These are phyloP conservation scores for Picea sitchensis DNA, from an alignment of 75 land plant genomes.

Conservation along the genomic window DNA sequence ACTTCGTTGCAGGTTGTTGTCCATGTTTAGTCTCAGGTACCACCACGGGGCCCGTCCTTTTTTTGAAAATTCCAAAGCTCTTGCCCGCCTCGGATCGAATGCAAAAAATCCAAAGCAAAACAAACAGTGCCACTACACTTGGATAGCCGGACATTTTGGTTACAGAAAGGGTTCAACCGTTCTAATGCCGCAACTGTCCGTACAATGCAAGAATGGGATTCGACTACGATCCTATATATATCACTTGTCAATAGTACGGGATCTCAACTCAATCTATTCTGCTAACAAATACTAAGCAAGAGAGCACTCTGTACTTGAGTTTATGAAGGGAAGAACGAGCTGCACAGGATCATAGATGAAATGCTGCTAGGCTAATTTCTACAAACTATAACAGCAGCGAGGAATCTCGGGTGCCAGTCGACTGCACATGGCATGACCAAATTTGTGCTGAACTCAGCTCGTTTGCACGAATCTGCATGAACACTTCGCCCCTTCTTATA, in stretches of 20 bases:
- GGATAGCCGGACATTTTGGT: background rate
- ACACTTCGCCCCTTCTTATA: too few species aligned
- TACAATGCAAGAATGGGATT: background rate
- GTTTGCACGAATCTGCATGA: too few species aligned
- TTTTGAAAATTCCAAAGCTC: background rate
- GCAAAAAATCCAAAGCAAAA: background rate
- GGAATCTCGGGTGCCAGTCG: too few species aligned
- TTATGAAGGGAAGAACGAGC: too few species aligned
- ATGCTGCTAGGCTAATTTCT: too few species aligned
- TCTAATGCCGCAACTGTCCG: background rate
- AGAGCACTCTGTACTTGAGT: background rate
- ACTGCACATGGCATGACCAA: too few species aligned
- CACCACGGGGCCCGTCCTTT: background rate
- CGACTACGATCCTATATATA: background rate
- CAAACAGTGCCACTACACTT: background rate
- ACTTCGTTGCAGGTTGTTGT: background rate
- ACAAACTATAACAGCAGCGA: too few species aligned
- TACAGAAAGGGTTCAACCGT: too few species aligned
- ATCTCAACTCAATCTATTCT: background rate
- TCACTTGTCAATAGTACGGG: too few species aligned
- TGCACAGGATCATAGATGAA: too few species aligned
- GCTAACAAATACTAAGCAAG: background rate
- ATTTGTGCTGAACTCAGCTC: too few species aligned
- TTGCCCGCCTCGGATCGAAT: background rate
- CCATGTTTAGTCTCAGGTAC: too few species aligned